Conservation (phyloP, 257 asterid genomes). For the Nicotiana noctiflora region DNA sequence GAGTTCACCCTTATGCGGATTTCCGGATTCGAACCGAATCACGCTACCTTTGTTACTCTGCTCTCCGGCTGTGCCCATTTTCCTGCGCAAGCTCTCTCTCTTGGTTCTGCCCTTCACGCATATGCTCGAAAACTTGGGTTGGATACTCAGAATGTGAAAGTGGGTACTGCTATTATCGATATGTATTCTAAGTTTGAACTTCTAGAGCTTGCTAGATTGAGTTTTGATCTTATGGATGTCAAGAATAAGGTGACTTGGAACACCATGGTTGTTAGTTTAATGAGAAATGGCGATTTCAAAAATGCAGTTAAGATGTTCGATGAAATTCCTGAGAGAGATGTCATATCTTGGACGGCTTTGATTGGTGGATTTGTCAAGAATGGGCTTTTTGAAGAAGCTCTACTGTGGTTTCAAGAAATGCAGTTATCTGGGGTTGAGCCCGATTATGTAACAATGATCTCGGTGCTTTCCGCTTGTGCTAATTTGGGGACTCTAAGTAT, state of each 20-base stretch:
- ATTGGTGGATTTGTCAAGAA: constrained; percentile 65
- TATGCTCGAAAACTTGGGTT: constrained; percentile 53
- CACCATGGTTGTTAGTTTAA: constrained; percentile 55
- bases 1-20: constrained; percentile 50
- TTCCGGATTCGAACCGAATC: constrained; percentile 50
- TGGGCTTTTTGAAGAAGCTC: constrained; percentile 46
- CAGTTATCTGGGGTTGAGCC: constrained; percentile 41
- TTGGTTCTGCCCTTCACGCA: constrained; percentile 50
- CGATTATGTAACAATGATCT: constrained; percentile 54
- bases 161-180: constrained; percentile 62
- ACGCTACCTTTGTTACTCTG: constrained; percentile 53
- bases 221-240: constrained; percentile 39
- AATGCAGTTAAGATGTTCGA: constrained; percentile 50
- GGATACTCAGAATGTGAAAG: constrained; percentile 44
- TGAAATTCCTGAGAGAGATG: constrained; percentile 68
- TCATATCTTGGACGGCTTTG: constrained; percentile 68
- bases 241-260: constrained; percentile 74
- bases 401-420: constrained; percentile 68
- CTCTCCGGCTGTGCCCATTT: constrained; percentile 61
- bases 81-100: constrained; percentile 29
- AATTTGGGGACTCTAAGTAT: constrained; percentile 63
- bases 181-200: constrained; percentile 62
- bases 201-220: constrained; percentile 36
- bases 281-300: constrained; percentile 47
- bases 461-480: constrained; percentile 61